These are phyloP conservation scores for Linnemannia elongata DNA, from an alignment of 192 early-diverging fungal species.

Conservation along the genomic window DNA sequence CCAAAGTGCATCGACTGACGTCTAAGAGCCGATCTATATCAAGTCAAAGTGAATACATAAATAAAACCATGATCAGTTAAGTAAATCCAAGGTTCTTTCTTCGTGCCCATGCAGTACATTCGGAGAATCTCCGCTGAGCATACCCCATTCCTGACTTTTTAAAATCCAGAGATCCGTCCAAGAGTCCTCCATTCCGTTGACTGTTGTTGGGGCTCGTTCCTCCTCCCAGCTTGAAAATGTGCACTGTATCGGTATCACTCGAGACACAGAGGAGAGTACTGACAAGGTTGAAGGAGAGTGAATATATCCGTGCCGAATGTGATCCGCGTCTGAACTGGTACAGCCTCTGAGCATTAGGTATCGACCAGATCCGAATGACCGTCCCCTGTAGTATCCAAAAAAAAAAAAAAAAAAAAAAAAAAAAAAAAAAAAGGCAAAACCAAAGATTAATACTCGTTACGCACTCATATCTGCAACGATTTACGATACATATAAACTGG, in stretches of 20 bases:
- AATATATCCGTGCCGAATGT: slow-evolving; percentile 91
- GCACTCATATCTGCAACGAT: not conserved
- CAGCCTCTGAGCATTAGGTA: slow-evolving; percentile 85
- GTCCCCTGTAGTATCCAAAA: slow-evolving; percentile 72
- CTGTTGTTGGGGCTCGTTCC: not conserved
- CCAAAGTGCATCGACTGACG: slow-evolving; percentile 69
- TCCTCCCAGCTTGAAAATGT: slow-evolving; percentile 80
- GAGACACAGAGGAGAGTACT: slow-evolving; percentile 82
- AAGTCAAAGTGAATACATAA: not conserved
- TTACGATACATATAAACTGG: too few relatives aligned
- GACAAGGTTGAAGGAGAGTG: slow-evolving; percentile 86
- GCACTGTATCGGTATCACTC: slow-evolving; percentile 93
- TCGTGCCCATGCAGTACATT: not conserved
- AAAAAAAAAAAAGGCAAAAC: slow-evolving; percentile 6
- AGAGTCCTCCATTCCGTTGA: not conserved
- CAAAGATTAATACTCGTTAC: not conserved
- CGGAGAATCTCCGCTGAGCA: not conserved
- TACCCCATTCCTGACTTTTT: slow-evolving; percentile 25
- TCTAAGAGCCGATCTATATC: slow-evolving; percentile 60
- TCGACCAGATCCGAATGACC: slow-evolving; percentile 92
- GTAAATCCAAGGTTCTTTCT: not conserved
- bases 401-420: not conserved
- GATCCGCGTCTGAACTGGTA: slow-evolving; percentile 95
- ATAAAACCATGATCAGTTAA: not conserved
- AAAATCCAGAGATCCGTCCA: slow-evolving; percentile 1